Evolutionary conservation across 164 flowering plant genomes (phyloP).

Genomic region (Taxillus chinensis): DNA sequence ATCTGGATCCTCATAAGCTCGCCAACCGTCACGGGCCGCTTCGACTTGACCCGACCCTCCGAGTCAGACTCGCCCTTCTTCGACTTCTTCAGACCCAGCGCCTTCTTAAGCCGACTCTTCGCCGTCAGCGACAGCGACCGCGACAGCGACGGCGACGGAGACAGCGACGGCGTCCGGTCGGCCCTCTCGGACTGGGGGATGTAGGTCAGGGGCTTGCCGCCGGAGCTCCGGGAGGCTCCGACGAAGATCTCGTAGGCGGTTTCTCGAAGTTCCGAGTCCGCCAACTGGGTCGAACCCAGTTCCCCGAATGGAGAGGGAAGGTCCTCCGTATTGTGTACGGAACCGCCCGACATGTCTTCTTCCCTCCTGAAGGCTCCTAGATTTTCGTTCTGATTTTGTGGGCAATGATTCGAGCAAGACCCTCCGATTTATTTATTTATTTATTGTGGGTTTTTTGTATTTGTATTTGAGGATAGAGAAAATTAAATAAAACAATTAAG

Average conservation of each 20-base stretch:
- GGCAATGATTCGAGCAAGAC: too few species aligned
- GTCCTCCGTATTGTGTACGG: neutral
- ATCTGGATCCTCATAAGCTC: constrained; percentile 80
- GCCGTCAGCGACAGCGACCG: constrained; percentile 52
- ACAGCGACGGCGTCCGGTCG: constrained; percentile 7
- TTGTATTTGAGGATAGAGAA: too few species aligned
- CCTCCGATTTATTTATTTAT: too few species aligned
- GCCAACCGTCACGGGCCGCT: constrained; percentile 46
- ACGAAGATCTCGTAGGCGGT: constrained; percentile 61
- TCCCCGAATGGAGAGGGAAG: constrained; percentile 27
- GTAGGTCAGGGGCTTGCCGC: constrained; percentile 36
- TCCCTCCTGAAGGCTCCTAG: too few species aligned
- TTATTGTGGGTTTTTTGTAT: too few species aligned
- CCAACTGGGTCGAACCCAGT: constrained; percentile 11
- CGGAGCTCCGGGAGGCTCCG: constrained; percentile 50
- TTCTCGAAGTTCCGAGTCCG: constrained; percentile 51
- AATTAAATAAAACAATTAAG: too few species aligned
- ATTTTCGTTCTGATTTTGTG: too few species aligned
- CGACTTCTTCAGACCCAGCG: constrained; percentile 50
- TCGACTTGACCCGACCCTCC: constrained; percentile 19
- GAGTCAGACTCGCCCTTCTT: constrained; percentile 11
- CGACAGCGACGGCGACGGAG: constrained; percentile 8
- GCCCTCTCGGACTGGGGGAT: constrained; percentile 29
- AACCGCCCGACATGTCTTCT: neutral
- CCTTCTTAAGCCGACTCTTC: constrained; percentile 73